Base-by-base conservation (phyloP, 2,329 filamentous ascomycete species). In the Beauveria sp. region DNA sequence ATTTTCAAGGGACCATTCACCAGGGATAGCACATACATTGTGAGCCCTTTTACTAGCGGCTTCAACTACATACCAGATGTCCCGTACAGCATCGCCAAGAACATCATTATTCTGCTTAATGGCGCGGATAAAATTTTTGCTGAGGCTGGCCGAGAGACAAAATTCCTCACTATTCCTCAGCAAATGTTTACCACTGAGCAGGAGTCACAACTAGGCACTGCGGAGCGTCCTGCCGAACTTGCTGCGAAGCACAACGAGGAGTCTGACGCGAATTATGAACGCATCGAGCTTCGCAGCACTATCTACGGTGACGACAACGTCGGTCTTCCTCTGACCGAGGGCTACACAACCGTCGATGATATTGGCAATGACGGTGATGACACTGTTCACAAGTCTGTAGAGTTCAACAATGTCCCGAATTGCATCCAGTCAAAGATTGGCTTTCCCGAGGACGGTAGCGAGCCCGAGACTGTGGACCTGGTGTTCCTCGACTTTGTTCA, bases 1-100 rank as follows among this genome's bases (percentile, higher is more conserved):
- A 90, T 99, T 64, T 96, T 97, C 80, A 86, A 93, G 72, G 95
- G 95, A 0, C 79, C 87, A 0, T 98, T 98, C 70, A 98, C 95
- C 0, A 85, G 86, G 45, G 95, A 99, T 71, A 88, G 87, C 4
- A 91, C 89, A 0, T 98, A 86, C 70, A 87, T 93, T 45, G 82
- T 98, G 30, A 96, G 90, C 9, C 95, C 95, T 0, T 99, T 99
- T 71, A 86, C 85, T 2, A 96, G 88, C 73, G 84, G 83, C 1
- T 89, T 97, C 72, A 80, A 82, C 28, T 91, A 86, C 66, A 80
- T 97, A 57, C 86, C 88, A 58, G 86, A 96, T 67, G 89, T 99
- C 5, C 90, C 93, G 0, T 96, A 92, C 70, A 77, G 79, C 16
- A 82, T 86, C 18, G 95, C 93, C 2, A 84, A 81, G 63, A 83